Evolutionary conservation across 371 early-diverging fungal genomes (phyloP).

Genomic region (Saksenaea vasiformis): DNA sequence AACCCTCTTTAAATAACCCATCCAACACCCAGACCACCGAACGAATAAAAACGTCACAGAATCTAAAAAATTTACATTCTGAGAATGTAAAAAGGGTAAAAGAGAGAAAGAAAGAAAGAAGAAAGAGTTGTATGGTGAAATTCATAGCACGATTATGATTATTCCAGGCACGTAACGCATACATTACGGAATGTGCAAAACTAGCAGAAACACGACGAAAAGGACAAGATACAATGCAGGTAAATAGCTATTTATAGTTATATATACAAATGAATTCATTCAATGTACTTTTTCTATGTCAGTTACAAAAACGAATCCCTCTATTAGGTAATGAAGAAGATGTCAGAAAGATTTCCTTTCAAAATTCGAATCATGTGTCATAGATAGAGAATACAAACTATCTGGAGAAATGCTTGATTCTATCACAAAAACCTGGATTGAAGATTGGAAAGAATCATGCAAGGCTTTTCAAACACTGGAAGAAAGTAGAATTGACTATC

Average conservation of each 20-base stretch:
- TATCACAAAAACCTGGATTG: conserved; percentile 13
- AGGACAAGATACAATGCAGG: conserved; percentile 1
- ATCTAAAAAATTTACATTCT: conserved; percentile 16
- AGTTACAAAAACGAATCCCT: conserved; percentile 2
- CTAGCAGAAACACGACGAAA: background rate
- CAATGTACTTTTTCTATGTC: background rate
- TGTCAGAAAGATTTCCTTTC: too few species aligned
- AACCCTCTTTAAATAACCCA: background rate
- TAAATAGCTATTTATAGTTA: background rate
- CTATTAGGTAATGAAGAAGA: background rate
- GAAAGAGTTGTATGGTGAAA: background rate
- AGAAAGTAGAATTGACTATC: conserved; percentile 19
- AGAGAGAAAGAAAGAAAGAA: background rate
- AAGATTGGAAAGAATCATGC: conserved; percentile 19
- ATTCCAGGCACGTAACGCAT: conserved; percentile 7
- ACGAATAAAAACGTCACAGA: conserved; percentile 15
- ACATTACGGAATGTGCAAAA: conserved; percentile 10
- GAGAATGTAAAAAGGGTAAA: conserved; percentile 24
- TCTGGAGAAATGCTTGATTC: conserved; percentile 7
- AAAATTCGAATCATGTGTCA: background rate
- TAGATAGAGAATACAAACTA: conserved; percentile 18
- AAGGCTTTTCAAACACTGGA: conserved; percentile 18
- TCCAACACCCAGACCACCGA: conserved; percentile 15
- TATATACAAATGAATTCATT: background rate
- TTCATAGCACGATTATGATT: background rate